Base-by-base conservation (phyloP, 805 yeast species). In the Hanseniaspora meyeri region DNA sequence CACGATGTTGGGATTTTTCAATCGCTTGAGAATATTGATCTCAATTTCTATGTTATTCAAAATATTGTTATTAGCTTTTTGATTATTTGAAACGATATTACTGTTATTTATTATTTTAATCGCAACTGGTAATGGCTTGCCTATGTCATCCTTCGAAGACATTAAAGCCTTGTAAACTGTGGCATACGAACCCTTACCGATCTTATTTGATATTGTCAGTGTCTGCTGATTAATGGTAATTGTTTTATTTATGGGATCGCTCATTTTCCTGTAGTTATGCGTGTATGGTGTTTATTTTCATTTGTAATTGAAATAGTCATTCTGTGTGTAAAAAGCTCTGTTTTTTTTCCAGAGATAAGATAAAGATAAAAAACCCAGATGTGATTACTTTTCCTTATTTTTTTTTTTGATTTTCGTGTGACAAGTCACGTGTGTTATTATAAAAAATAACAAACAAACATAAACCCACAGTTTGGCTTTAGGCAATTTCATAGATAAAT, bases 181-280 rank as follows among this genome's bases (percentile, higher is more conserved):
- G 63, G 98, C 98, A 73, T 93, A 93, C 9, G 95, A 86, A 37
- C 98, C 98, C 63, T 86, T 82, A 27, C 98, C 98, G 55, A 93
- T 91, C 68, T 89, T 95, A 40, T 64, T 66, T 46, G 65, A 70
- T 31, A 68, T 53, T 4, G 43, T 39, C n/a, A 53, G 17, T 1
- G n/a, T 11, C 24, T 32, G 38, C 1, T 46, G n/a, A 14, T 46
- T 46, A 29, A 46, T 34, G 5, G 29, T 46, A 20, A 46, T 46
- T 12, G 38, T 19, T 20, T 46, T 46, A 11, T 34, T 34, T 12
- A 34, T 11, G 11, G 9, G 7, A 31, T 36, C 39, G 14, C 38
- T 19, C 49, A 46, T 46, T 46, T 17, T 45, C 3, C 4, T 29
- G 11, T 39, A 12, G 12, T 38, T 3, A 24, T 38, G 42, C 12